Evolutionary conservation across 2,329 filamentous ascomycete species (phyloP).

Genomic region (Falciphora oryzae): DNA sequence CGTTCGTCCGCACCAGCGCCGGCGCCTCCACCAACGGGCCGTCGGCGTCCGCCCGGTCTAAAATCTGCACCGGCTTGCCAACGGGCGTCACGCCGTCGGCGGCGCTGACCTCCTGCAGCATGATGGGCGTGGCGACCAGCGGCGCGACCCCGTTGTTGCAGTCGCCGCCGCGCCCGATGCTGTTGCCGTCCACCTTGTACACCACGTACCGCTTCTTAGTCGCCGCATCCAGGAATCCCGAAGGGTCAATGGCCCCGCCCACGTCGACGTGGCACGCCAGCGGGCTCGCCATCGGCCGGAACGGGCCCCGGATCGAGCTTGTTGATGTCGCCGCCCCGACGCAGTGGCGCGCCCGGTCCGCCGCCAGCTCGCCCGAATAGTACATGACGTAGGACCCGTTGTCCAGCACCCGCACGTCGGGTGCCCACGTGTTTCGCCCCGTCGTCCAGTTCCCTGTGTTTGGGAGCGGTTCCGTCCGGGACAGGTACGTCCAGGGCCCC

Average conservation of each 20-base stretch:
- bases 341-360: conserved; percentile 41
- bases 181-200: conserved; percentile 64
- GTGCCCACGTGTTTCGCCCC: conserved; percentile 52
- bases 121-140: conserved; percentile 44
- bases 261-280: conserved; percentile 45
- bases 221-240: conserved; percentile 50
- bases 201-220: conserved; percentile 49
- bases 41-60: conserved; percentile 38
- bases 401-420: conserved; percentile 47
- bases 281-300: conserved; percentile 37
- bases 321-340: conserved; percentile 48
- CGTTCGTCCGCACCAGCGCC: conserved; percentile 37
- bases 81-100: conserved; percentile 45
- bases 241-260: conserved; percentile 59
- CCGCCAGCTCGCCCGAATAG: conserved; percentile 36
- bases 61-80: conserved; percentile 41
- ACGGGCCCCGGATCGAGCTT: conserved; percentile 42
- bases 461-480: conserved; percentile 48
- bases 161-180: conserved; percentile 36
- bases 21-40: conserved; percentile 55
- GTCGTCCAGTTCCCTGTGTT: conserved; percentile 46
- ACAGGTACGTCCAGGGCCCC: conserved; percentile 29
- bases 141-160: conserved; percentile 39
- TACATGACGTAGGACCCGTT: conserved; percentile 54
- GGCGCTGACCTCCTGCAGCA: conserved; percentile 44